These are phyloP conservation scores for Tetracentron sinense DNA, from an alignment of 164 flowering plant species.

Conservation along the genomic window DNA sequence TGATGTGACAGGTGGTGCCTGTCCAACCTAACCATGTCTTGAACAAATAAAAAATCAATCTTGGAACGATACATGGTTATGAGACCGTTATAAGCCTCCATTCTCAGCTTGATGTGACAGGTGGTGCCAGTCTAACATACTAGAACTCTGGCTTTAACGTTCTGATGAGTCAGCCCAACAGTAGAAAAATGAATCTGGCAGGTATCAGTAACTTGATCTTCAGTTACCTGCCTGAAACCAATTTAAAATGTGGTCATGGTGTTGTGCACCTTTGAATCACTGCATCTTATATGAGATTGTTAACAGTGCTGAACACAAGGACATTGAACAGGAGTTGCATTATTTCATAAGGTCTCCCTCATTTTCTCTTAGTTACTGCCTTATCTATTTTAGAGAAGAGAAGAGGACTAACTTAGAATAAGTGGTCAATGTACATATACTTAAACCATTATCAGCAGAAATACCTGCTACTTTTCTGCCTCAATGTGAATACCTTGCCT, in stretches of 20 bases:
- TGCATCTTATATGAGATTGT: neutral
- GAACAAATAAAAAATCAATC: no score
- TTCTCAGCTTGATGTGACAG: neutral
- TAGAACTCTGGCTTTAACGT: neutral
- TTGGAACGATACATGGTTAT: no score
- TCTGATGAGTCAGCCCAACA: neutral
- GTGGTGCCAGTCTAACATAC: neutral
- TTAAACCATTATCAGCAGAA: neutral
- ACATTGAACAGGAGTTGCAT: neutral
- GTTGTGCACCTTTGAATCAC: neutral
- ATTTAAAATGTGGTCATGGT: neutral
- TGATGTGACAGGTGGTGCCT: no score
- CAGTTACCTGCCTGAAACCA: neutral
- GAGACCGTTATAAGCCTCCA: no score
- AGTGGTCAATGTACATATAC: neutral
- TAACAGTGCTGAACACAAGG: neutral
- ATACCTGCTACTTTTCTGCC: neutral
- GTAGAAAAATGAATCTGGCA: neutral
- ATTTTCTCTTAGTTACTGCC: neutral
- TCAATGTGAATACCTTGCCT: neutral
- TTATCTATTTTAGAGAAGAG: neutral
- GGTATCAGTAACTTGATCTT: neutral
- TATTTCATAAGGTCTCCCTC: neutral
- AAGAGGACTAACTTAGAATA: neutral
- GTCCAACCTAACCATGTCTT: no score